Evolutionary conservation across 176 grass and related monocot species (phyloP).

Genomic region (Avena atlantica): DNA sequence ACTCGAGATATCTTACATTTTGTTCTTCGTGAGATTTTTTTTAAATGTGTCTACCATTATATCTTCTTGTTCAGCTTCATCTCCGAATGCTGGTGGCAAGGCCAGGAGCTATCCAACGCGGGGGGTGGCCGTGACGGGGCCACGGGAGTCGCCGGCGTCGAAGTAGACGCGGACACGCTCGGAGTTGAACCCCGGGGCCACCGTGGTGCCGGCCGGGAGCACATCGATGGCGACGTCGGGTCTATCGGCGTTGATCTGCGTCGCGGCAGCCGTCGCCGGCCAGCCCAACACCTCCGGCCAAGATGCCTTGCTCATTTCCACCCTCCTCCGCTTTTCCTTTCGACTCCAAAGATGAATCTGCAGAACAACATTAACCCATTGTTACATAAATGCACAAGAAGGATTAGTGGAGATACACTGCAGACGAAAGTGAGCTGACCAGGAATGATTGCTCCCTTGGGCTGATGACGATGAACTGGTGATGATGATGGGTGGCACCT

Average conservation of each 20-base stretch:
- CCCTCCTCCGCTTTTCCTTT: background rate
- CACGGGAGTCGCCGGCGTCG: background rate
- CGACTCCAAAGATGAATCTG: background rate
- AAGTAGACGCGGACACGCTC: slow-evolving; percentile 14
- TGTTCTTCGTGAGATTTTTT: background rate
- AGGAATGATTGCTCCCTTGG: background rate
- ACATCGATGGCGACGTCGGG: slow-evolving; percentile 18
- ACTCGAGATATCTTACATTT: no score
- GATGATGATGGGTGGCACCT: background rate
- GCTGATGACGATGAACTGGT: background rate
- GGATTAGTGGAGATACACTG: background rate
- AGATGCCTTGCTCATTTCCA: background rate
- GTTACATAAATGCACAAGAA: background rate
- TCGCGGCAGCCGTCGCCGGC: slow-evolving; percentile 1
- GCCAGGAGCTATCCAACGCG: background rate
- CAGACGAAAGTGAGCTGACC: background rate
- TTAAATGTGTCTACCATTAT: background rate
- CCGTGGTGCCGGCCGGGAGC: background rate
- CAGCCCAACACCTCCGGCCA: slow-evolving; percentile 23
- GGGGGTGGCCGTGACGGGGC: slow-evolving; percentile 1
- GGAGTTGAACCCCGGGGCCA: background rate
- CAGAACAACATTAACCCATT: background rate
- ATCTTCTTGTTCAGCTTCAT: background rate
- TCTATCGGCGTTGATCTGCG: slow-evolving; percentile 12
- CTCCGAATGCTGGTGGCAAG: background rate